Evolutionary conservation across 257 asterid genomes (phyloP).

Genomic region (Solanum etuberosum): DNA sequence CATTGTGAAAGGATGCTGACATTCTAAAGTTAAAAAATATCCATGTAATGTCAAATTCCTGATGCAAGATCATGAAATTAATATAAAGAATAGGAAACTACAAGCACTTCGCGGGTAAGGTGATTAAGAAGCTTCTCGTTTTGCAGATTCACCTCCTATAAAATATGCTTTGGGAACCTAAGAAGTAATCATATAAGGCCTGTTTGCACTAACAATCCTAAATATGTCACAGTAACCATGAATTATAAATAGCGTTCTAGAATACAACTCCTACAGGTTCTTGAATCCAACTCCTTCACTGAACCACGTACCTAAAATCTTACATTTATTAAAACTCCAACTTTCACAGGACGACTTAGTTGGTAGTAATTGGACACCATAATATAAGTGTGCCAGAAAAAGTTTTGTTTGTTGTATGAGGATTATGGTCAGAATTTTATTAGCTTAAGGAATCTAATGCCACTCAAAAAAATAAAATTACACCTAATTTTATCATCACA

Average conservation of each 20-base stretch:
- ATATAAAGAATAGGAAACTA: not conserved
- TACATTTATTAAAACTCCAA: not conserved
- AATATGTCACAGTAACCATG: not conserved
- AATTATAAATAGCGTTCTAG: not conserved
- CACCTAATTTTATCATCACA: not conserved
- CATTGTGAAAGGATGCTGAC: constrained; percentile 29
- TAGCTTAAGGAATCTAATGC: not conserved
- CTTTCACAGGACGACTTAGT: not conserved
- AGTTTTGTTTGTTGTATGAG: not conserved
- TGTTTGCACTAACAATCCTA: not conserved
- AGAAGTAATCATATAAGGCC: not conserved
- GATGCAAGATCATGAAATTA: not conserved
- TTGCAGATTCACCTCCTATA: not conserved
- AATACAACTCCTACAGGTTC: not conserved
- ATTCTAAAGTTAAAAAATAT: constrained; percentile 24
- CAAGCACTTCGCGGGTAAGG: not conserved
- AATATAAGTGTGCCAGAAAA: not conserved
- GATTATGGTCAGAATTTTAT: not conserved
- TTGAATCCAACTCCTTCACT: not conserved
- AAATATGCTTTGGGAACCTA: not conserved
- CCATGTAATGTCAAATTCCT: not conserved
- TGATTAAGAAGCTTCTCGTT: not conserved
- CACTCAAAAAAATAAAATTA: not conserved
- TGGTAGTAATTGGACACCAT: not conserved
- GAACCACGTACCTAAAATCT: not conserved